phyloP scores from a whole-genome alignment of 2,329 filamentous ascomycete species.

The Stagonosporopsis tanaceti region DNA sequence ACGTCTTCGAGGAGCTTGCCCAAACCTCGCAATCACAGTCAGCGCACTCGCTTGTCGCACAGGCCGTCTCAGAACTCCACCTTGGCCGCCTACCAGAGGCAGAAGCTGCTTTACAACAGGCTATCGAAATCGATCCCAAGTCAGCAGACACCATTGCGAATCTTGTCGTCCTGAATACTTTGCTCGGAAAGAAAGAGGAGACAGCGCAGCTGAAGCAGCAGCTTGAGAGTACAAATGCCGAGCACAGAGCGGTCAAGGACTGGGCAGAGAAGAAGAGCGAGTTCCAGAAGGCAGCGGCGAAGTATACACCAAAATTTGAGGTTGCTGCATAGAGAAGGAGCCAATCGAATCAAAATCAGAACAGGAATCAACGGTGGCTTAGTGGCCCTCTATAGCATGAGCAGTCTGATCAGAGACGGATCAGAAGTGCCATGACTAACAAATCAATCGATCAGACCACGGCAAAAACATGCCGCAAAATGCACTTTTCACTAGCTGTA shows the following conservation, averaged over 20 bases:
- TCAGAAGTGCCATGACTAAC: background rate
- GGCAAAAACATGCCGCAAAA: background rate
- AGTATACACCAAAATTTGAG: constrained; percentile 85
- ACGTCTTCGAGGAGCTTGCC: constrained; percentile 96
- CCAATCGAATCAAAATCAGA: background rate
- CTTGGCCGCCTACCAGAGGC: constrained; percentile 89
- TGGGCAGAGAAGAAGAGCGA: constrained; percentile 84
- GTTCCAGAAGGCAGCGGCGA: constrained; percentile 85
- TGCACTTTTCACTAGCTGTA: background rate
- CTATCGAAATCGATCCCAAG: constrained; percentile 74
- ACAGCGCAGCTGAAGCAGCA: constrained; percentile 62
- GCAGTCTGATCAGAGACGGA: background rate
- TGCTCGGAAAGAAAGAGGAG: constrained; percentile 73
- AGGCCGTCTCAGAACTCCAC: constrained; percentile 91
- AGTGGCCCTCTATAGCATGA: background rate
- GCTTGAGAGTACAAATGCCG: constrained; percentile 65
- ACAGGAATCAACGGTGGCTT: background rate
- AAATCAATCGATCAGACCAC: background rate
- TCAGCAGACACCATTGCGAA: constrained; percentile 83
- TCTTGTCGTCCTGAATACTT: constrained; percentile 77
- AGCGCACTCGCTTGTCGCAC: constrained; percentile 77
- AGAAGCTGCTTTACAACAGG: constrained; percentile 83
- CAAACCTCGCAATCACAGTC: constrained; percentile 84
- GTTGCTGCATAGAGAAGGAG: constrained; percentile 36
- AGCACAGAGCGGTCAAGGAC: constrained; percentile 76